phyloP scores from a whole-genome alignment of 495 filamentous ascomycete genomes.

The Lasiosphaeris hirsuta region DNA sequence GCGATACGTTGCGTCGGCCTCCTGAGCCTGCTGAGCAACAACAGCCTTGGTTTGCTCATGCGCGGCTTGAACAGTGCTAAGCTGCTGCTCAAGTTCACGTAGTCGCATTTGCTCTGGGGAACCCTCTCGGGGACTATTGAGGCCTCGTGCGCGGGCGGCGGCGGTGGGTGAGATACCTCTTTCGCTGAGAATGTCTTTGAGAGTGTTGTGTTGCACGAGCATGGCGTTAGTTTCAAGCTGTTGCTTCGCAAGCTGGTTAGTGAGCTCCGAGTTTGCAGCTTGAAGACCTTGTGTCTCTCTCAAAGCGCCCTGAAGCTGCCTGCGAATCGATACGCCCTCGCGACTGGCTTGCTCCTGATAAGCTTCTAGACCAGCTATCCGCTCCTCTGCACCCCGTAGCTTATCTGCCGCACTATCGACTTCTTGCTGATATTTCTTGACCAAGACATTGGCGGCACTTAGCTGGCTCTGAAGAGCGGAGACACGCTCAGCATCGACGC shows the following conservation, averaged over 20 bases:
- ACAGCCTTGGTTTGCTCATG: constrained; percentile 78
- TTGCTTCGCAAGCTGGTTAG: constrained; percentile 72
- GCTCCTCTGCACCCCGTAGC: constrained; percentile 86
- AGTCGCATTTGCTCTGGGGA: constrained; percentile 80
- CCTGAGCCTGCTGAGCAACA: constrained; percentile 74
- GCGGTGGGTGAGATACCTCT: constrained; percentile 71
- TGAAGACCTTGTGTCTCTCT: constrained; percentile 75
- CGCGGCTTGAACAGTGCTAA: constrained; percentile 69
- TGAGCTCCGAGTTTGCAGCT: constrained; percentile 72
- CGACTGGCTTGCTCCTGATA: constrained; percentile 96
- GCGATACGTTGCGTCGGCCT: constrained; percentile 78
- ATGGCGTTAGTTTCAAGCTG: constrained; percentile 88
- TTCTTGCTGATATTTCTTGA: constrained; percentile 81
- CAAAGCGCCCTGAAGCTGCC: constrained; percentile 79
- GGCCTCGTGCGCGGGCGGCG: constrained; percentile 42
- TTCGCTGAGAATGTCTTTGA: constrained; percentile 89
- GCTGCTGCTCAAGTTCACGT: constrained; percentile 84
- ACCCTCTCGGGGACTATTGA: constrained; percentile 63
- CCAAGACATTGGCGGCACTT: constrained; percentile 69
- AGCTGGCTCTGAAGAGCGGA: constrained; percentile 75
- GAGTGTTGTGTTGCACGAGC: constrained; percentile 80
- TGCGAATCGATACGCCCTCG: constrained; percentile 81
- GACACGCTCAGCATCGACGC: constrained; percentile 70
- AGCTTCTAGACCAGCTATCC: constrained; percentile 91
- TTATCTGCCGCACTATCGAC: constrained; percentile 88